phyloP scores from a whole-genome alignment of 163 green algal species.

The Chloromonas sp. region DNA sequence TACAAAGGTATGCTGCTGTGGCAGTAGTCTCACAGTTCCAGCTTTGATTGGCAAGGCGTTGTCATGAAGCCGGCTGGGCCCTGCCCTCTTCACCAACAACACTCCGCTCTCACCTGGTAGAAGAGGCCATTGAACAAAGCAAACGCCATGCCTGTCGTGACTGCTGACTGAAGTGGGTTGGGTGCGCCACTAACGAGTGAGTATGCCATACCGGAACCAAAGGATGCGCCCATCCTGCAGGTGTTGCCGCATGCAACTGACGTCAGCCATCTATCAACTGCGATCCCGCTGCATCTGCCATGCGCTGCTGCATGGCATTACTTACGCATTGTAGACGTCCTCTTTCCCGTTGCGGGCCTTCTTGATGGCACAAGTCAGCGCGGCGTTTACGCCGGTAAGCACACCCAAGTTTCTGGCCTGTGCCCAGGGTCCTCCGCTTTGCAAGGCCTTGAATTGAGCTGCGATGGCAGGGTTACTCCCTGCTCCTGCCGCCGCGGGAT shows the following conservation, averaged over 20 bases:
- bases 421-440: constrained; percentile 50
- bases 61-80: no score
- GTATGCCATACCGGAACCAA: constrained; percentile 76
- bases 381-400: constrained; percentile 87
- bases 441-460: constrained; percentile 46
- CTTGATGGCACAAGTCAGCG: constrained; percentile 69
- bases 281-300: neutral
- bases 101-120: constrained; percentile 60
- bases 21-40: no score
- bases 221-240: constrained; percentile 71
- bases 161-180: constrained; percentile 63
- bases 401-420: constrained; percentile 92
- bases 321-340: constrained; percentile 78
- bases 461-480: constrained; percentile 32
- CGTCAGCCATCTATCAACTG: no score
- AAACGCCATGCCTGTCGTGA: constrained; percentile 80
- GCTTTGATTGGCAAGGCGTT: no score
- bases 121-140: constrained; percentile 86
- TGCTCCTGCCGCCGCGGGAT: constrained; percentile 26
- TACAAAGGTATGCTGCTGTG: no score
- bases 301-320: neutral
- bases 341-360: constrained; percentile 70
- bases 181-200: constrained; percentile 68
- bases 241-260: neutral
- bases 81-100: no score